Base-by-base conservation (phyloP, 192 early-diverging fungal genomes). In the Linnemannia zychae region DNA sequence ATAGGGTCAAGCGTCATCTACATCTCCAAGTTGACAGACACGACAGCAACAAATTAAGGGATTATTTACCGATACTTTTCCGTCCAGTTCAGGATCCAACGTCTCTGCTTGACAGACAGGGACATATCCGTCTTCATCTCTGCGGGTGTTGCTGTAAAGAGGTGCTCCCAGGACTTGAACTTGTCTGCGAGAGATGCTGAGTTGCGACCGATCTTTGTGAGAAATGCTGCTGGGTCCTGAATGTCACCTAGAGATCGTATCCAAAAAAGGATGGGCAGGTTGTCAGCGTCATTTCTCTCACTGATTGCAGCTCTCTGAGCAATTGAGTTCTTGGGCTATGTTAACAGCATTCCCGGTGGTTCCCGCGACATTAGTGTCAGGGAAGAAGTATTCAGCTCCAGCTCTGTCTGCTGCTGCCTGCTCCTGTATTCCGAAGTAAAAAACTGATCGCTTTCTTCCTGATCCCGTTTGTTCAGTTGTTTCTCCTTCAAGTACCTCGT, bases 41-140 rank as follows among this genome's bases (percentile, higher is more conserved):
- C 6, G 38, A 13, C 67, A 60, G 57, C 48, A 2, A 47, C 28
- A 46, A 72, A 50, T 11, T 22, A 31, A 37, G 28, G 48, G 47
- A 11, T 67, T 22, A 49, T 71, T 70, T 79, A 85, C 83, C 83
- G 83, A 46, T 78, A 85, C 70, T 85, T 85, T 74, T 85, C 83
- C 50, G 67, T 79, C 83, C 83, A 85, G 77, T 66, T 78, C 78
- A 85, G 52, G 34, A 85, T 76, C 83, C 83, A 95, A 83, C 91
- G 93, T 82, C 93, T 90, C 75, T 93, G 90, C 82, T 91, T 92
- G 66, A 90, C 88, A 0, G 88, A 78, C 13, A 95, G 88, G 0
- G 88, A 90, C 90, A 94, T 71, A 24, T 90, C 88, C 13, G 48
- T 53, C 81, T 91, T 93, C 94, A 95, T 92, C 44, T 78, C 88